A percentile compares a stretch with the other conserved stretches of the same genome.
These are phyloP conservation scores for Colletotrichum eremochloae DNA, from an alignment of 2,329 filamentous ascomycete genomes.

Conservation along the genomic window DNA sequence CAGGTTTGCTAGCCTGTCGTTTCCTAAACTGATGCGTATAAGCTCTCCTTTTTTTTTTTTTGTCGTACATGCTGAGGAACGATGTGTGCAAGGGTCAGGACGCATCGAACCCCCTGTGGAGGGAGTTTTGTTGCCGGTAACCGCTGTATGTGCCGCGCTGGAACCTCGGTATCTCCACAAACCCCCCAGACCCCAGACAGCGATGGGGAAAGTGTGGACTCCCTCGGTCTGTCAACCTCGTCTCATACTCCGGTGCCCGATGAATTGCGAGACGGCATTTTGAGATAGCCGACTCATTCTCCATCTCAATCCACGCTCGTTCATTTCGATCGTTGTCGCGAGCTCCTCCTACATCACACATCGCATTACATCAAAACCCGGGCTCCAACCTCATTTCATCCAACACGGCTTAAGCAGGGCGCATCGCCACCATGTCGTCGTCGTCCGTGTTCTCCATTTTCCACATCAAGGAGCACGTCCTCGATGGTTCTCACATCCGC, in stretches of 20 bases:
- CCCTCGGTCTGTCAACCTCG: constrained; percentile 8
- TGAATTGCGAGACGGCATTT: background rate
- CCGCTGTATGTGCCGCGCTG: constrained; percentile 19
- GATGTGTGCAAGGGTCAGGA: background rate
- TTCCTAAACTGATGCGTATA: background rate
- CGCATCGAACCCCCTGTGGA: background rate
- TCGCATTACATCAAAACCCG: background rate
- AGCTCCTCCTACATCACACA: too few species aligned
- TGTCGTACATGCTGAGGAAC: background rate
- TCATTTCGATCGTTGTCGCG: background rate
- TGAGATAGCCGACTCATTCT: background rate
- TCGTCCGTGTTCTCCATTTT: constrained; percentile 59
- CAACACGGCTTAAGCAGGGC: background rate
- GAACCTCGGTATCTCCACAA: constrained; percentile 40
- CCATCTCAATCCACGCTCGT: background rate
- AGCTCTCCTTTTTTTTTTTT: background rate
- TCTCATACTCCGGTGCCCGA: constrained; percentile 12
- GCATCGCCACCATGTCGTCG: constrained; percentile 44
- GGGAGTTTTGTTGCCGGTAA: constrained; percentile 1
- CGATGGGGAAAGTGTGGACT: background rate
- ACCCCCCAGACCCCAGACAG: constrained; percentile 13
- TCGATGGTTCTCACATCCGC: constrained; percentile 83
- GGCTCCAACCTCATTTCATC: background rate
- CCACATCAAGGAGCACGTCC: constrained; percentile 78
- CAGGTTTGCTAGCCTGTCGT: background rate